These are phyloP conservation scores for Metschnikowia borealis DNA, from an alignment of 805 yeast species.

Conservation along the genomic window DNA sequence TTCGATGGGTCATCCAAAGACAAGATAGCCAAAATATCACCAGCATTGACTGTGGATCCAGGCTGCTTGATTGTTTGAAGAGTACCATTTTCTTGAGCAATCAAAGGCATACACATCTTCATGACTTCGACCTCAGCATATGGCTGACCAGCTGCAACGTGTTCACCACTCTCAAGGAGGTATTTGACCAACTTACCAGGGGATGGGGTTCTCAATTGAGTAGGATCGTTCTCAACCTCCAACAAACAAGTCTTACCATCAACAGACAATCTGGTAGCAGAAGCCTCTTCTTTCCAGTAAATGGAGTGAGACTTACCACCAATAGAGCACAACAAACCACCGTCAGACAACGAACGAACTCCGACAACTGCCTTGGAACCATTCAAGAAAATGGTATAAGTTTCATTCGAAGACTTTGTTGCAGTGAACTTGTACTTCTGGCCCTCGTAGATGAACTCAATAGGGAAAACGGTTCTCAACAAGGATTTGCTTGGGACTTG, in stretches of 20 bases:
- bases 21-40: conserved; percentile 93
- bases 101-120: conserved; percentile 99
- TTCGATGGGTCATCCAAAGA: conserved; percentile 95
- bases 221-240: conserved; percentile 96
- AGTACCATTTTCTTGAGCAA: conserved; percentile 90
- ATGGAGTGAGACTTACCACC: conserved; percentile 94
- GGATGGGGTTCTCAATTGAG: conserved; percentile 96
- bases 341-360: conserved; percentile 86
- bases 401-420: conserved; percentile 83
- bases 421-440: conserved; percentile 91
- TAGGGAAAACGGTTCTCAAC: conserved; percentile 82
- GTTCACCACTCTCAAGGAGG: conserved; percentile 94
- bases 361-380: conserved; percentile 89
- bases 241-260: conserved; percentile 92
- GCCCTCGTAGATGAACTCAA: conserved; percentile 95
- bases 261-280: conserved; percentile 90
- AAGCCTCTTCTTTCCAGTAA: conserved; percentile 97
- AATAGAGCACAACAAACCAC: conserved; percentile 82
- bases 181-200: conserved; percentile 97
- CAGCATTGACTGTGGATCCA: conserved; percentile 94
- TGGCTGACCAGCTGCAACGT: conserved; percentile 84
- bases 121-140: conserved; percentile 98
- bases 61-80: conserved; percentile 95
- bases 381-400: conserved; percentile 85
- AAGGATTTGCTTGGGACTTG: conserved; percentile 84